Evolutionary conservation across 1,284 basidiomycete species (phyloP), one percentile per base, ranked within the genome.

Genomic region (Paramarasmius palmivorus): DNA sequence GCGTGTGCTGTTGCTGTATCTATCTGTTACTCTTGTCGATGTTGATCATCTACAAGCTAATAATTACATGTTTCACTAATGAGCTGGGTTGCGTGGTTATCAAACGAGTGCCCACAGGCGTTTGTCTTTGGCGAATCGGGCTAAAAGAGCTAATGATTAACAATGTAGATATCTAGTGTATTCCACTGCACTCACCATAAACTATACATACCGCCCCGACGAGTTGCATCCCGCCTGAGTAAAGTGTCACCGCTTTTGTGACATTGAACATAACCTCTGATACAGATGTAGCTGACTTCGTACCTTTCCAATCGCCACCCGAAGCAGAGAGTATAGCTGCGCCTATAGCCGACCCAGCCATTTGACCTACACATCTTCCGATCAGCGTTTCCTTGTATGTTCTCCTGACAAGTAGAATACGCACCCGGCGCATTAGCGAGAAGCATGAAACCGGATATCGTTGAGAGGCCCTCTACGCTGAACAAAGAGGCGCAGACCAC

Each of bases 401-500:
- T 10, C 2, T 5, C 5, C 14, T 36, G 47, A 35, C 44, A 29
- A 25, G 32, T n/a, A 46, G 39, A 2, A 25, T 15, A 26, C 59
- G 3, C 8, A 61, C 61, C 62, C 4, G 60, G 61, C 22, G 58
- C 54, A 42, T 60, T 64, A 8, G 56, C 59, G 20, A 63, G 42
- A 10, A 65, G 59, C 62, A 65, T 61, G 32, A 64, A 59, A 3
- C 62, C 63, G 3, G 64, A 64, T 26, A 65, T 61, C 4, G 62
- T 65, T 25, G 64, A 59, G 10, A 64, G 53, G 17, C 62, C 61
- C 34, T 64, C 52, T 17, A 61, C 39, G 20, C 64, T 61, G 36
- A 64, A 65, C 17, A 64, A 50, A 46, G 59, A 53, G 7, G 64
- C 64, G 38, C 64, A 65, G 4, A 65, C 64, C 9, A 64, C 61